These are phyloP conservation scores for Backusella macrospora DNA, from an alignment of 192 early-diverging fungal species.

Conservation along the genomic window DNA sequence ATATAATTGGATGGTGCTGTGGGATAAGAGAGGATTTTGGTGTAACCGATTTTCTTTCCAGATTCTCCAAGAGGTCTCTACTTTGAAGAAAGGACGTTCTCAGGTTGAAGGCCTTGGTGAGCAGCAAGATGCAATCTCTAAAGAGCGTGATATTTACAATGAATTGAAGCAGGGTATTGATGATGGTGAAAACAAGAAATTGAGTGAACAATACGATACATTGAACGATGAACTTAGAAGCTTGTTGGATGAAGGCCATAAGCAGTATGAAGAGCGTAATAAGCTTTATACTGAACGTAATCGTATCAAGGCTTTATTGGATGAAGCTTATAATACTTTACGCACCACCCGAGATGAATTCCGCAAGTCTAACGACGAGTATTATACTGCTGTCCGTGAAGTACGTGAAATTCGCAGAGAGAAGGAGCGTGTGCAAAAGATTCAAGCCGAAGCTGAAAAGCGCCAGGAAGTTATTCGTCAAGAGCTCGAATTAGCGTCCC, in stretches of 20 bases:
- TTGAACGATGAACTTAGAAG: constrained; percentile 74
- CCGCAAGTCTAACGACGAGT: constrained; percentile 75
- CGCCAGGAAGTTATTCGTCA: constrained; percentile 68
- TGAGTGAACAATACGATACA: constrained; percentile 68
- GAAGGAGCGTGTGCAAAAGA: constrained; percentile 66
- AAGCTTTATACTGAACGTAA: constrained; percentile 73
- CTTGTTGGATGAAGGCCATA: constrained; percentile 63
- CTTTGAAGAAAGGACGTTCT: constrained; percentile 75
- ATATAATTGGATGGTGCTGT: neutral
- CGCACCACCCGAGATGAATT: constrained; percentile 68
- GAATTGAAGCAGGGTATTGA: constrained; percentile 70
- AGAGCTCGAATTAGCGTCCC: constrained; percentile 83
- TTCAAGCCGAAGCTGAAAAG: constrained; percentile 68
- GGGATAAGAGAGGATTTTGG: constrained; percentile 5
- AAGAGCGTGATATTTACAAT: constrained; percentile 58
- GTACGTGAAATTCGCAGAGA: constrained; percentile 65
- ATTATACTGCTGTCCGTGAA: constrained; percentile 68
- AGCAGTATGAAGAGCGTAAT: constrained; percentile 63
- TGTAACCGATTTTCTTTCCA: constrained; percentile 40
- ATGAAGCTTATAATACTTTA: constrained; percentile 67
- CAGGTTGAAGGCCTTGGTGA: constrained; percentile 61
- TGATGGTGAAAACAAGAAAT: constrained; percentile 60
- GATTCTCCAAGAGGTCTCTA: constrained; percentile 79
- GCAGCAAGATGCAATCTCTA: constrained; percentile 58
- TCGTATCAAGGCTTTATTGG: constrained; percentile 68